Conservation (phyloP, 495 filamentous ascomycete species). For the Penicillium coprophilum region DNA sequence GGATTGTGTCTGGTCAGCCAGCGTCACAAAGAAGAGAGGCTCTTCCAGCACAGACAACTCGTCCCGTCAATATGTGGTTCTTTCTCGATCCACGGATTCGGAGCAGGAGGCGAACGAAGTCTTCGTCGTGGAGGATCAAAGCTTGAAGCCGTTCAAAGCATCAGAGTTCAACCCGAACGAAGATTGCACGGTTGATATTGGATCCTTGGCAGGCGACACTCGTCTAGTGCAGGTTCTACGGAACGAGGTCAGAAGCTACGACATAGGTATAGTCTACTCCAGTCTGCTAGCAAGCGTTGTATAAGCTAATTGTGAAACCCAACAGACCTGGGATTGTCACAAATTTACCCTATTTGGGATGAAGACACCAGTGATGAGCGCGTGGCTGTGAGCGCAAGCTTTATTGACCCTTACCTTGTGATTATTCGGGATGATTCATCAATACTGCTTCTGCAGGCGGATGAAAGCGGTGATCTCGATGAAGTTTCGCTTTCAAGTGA, state of each 20-base stretch:
- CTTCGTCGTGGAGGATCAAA: conserved; percentile 28
- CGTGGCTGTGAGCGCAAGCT: conserved; percentile 74
- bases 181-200: conserved; percentile 78
- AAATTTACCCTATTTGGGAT: conserved; percentile 87
- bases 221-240: conserved; percentile 82
- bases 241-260: conserved; percentile 82
- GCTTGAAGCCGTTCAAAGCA: conserved; percentile 37
- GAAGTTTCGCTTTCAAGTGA: conserved; percentile 65
- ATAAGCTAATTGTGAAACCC: conserved; percentile 12
- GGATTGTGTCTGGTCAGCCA: conserved; percentile 40
- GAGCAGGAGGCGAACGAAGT: conserved; percentile 47
- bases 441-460: conserved; percentile 70
- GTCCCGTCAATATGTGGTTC: conserved; percentile 38
- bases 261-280: conserved; percentile 63
- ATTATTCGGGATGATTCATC: conserved; percentile 80
- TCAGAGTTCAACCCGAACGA: conserved; percentile 87
- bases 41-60: conserved; percentile 43
- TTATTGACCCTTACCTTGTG: conserved; percentile 84
- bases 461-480: conserved; percentile 80
- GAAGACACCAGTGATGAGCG: conserved; percentile 81
- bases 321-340: conserved; percentile 75
- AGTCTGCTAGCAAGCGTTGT: neutral
- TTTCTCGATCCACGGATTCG: conserved; percentile 31
- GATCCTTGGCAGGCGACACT: conserved; percentile 67
- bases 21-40: conserved; percentile 18